Base-by-base conservation (phyloP, 176 grass and related monocot genomes). In the Eleusine indica region DNA sequence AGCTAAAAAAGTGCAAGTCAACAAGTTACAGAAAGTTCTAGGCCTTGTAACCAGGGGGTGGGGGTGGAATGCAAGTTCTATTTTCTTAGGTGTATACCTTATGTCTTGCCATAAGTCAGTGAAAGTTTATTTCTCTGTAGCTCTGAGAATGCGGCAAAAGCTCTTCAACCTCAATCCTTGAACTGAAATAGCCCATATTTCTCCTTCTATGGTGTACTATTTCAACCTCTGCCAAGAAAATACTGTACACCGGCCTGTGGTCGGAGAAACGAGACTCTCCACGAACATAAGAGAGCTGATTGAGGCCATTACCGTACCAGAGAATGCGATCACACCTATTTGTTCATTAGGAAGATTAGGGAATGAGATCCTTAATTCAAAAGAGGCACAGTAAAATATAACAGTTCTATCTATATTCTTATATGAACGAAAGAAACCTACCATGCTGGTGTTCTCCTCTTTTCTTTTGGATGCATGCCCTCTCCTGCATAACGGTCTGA, bases 181-280 rank as follows among this genome's bases (percentile, higher is more conserved):
- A 94, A 44, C 94, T 90, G 78, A 88, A 93, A 75, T 79, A 97
- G 1, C 85, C 85, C 80, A 85, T 85, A 52, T 88, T 94, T 82
- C 72, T 97, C 66, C 66, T 90, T 65, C 83, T 89, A 5, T 78
- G 87, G 77, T 78, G 91, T 47, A 90, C 80, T 72, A 90, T 92
- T 67, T 90, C 91, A 73, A 97, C 91, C 68, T 97, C 94, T 68
- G 94, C 91, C 52, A 74, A 58, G 71, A 97, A 97, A 47, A 92
- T 88, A 56, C 91, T 90, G 49, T 97, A 97, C 62, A 97, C 94
- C 1, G 94, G 91, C 64, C 94, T 86, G 78, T 97, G 94, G 44
- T 97, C 94, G 4, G 94, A 97, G 82, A 97, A 97, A 74, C 94
- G 89, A 25, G 87, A 94, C 83, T 97, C 94, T 7, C 94, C 94